Percentiles rank a stretch among this genome's conserved stretches.
Conservation (phyloP, 371 early-diverging fungal species). For the Capillidium rhysosporum region DNA sequence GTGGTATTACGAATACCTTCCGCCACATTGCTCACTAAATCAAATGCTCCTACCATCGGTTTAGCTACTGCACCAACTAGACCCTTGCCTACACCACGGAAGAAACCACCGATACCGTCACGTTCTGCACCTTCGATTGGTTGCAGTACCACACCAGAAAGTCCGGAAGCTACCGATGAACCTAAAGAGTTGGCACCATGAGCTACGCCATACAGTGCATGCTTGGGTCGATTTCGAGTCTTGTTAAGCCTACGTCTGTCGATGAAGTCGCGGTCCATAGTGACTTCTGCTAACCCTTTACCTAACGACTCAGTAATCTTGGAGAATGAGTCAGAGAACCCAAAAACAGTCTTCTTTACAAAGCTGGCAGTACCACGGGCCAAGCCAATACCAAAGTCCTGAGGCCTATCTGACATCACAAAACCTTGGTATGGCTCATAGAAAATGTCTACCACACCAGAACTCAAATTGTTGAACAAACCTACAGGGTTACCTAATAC, state of each 20-base stretch:
- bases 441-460: conserved; percentile 89
- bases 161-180: conserved; percentile 64
- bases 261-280: conserved; percentile 86
- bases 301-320: conserved; percentile 90
- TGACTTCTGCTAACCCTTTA: conserved; percentile 90
- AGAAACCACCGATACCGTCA: conserved; percentile 85
- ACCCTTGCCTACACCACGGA: conserved; percentile 93
- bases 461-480: conserved; percentile 80
- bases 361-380: conserved; percentile 86
- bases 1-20: conserved; percentile 90
- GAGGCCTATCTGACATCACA: conserved; percentile 83
- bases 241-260: conserved; percentile 56
- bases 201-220: conserved; percentile 78
- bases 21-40: conserved; percentile 75
- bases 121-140: conserved; percentile 84
- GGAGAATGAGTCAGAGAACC: conserved; percentile 83
- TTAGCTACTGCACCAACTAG: conserved; percentile 88
- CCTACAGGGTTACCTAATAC: conserved; percentile 97
- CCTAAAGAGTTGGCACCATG: conserved; percentile 79
- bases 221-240: conserved; percentile 75
- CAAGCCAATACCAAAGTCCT: conserved; percentile 85
- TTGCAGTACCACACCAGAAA: conserved; percentile 79
- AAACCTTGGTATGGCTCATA: conserved; percentile 97
- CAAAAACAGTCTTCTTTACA: conserved; percentile 90
- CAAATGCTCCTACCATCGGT: conserved; percentile 83